Evolutionary conservation across 208 protist genomes (phyloP), one percentile per base, ranked within the genome.

Genomic region (Trypanosoma melophagium): DNA sequence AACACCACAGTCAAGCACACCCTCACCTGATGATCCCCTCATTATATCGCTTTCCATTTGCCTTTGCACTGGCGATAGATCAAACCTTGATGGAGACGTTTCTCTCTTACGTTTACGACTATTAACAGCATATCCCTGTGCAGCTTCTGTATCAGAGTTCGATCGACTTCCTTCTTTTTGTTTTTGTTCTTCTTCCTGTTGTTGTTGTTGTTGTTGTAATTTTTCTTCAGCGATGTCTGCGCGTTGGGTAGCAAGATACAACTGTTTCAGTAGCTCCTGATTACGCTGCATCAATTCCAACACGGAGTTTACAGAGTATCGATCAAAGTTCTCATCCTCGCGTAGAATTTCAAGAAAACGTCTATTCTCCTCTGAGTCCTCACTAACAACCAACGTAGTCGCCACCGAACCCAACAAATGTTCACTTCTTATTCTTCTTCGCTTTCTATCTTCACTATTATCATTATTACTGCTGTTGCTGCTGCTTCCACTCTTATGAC

Each of bases 221-320:
- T 3, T 24, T 47, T 63, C 19, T 28, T 60, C 59, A 19, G 19
- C 53, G 0, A 1, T 12, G 8, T 60, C 41, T 1, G 53, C 72
- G 22, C 65, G 79, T 66, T 88, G 83, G 38, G 83, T 86, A 2
- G 50, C 63, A 4, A 68, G 52, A 66, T 91, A 91, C 44, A 94
- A 75, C 68, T 94, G 82, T 69, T 79, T 60, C 50, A 90, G 52
- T 7, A 94, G 71, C 60, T 94, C 84, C 71, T 91, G 84, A 64
- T 94, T 94, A 38, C 88, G 88, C 58, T 77, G 51, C 17, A 94
- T 56, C 10, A 94, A 59, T 57, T 94, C 81, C 4, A 72, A 53
- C 7, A 94, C 82, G 13, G 74, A 79, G 74, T 94, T 86, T 38
- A 87, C 65, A 47, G 80, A 86, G 71, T 79, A 94, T 10, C 76